phyloP scores from a whole-genome alignment of 208 protist species.

The Balamuthia mandrillaris region DNA sequence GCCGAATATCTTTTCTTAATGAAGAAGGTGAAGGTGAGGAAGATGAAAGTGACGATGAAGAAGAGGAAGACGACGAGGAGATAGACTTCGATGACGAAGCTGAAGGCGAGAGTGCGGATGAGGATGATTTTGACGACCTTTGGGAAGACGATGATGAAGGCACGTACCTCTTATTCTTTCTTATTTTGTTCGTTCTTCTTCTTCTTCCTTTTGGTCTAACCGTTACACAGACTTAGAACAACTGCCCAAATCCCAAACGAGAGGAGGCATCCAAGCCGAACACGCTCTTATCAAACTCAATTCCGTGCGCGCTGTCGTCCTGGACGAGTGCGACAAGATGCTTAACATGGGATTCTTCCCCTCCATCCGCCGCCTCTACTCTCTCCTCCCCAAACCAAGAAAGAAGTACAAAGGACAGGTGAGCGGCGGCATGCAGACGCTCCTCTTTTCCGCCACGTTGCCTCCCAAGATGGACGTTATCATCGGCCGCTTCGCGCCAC shows the following conservation, averaged over 20 bases:
- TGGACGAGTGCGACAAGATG: constrained; percentile 43
- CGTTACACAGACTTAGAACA: no score
- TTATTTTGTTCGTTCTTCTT: no score
- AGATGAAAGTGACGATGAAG: neutral
- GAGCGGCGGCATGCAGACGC: constrained; percentile 24
- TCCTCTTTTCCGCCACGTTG: constrained; percentile 24
- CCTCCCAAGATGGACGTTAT: neutral
- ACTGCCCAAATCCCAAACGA: no score
- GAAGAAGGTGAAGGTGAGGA: neutral
- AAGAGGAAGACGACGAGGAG: neutral
- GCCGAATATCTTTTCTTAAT: no score
- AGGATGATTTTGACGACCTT: no score
- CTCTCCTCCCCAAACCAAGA: constrained; percentile 6
- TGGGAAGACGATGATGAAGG: no score
- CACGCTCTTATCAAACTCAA: neutral
- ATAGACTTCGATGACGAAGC: no score
- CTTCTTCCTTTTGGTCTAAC: no score
- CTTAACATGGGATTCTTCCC: constrained; percentile 42
- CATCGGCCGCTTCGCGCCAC: constrained; percentile 26
- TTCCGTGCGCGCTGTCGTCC: constrained; percentile 4
- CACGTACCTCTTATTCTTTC: no score
- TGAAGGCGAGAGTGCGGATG: no score
- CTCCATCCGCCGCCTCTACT: constrained; percentile 3
- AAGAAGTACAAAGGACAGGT: neutral
- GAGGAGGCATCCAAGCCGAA: no score